These are phyloP conservation scores for Aspergillus eucalypticola DNA, from an alignment of 2,329 filamentous ascomycete species.

Conservation along the genomic window DNA sequence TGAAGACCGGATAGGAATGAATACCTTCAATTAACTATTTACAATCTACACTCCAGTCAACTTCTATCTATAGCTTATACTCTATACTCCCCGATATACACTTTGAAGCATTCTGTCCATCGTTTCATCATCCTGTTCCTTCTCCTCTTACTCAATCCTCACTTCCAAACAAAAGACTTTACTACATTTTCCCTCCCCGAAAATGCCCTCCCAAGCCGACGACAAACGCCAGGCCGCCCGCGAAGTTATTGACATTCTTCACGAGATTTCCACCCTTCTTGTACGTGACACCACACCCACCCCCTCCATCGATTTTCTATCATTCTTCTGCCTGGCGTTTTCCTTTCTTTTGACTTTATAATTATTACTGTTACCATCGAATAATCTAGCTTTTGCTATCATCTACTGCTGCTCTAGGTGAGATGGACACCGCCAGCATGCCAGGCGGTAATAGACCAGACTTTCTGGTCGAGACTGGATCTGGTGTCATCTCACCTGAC, in stretches of 20 bases:
- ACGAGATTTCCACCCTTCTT: slow-evolving; percentile 51
- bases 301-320: neutral
- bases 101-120: neutral
- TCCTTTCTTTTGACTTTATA: too few relatives aligned
- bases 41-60: neutral
- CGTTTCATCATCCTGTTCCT: neutral
- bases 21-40: neutral
- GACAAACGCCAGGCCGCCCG: slow-evolving; percentile 52
- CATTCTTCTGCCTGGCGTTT: neutral
- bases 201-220: slow-evolving; percentile 45
- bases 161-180: neutral
- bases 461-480: too few relatives aligned
- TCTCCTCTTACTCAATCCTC: neutral
- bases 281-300: slow-evolving; percentile 30
- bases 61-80: neutral
- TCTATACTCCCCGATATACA: neutral
- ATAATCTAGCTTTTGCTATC: too few relatives aligned
- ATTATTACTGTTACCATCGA: too few relatives aligned
- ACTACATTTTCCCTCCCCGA: slow-evolving; percentile 20
- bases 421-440: too few relatives aligned
- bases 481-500: neutral
- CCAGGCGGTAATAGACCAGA: too few relatives aligned
- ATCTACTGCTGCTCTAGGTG: too few relatives aligned
- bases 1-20: too few relatives aligned
- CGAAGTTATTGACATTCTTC: slow-evolving; percentile 54